Percentiles rank a stretch among this genome's conserved stretches.
Evolutionary conservation across 176 grass and related monocot species (phyloP).

Genomic region (Rhynchospora pubera): DNA sequence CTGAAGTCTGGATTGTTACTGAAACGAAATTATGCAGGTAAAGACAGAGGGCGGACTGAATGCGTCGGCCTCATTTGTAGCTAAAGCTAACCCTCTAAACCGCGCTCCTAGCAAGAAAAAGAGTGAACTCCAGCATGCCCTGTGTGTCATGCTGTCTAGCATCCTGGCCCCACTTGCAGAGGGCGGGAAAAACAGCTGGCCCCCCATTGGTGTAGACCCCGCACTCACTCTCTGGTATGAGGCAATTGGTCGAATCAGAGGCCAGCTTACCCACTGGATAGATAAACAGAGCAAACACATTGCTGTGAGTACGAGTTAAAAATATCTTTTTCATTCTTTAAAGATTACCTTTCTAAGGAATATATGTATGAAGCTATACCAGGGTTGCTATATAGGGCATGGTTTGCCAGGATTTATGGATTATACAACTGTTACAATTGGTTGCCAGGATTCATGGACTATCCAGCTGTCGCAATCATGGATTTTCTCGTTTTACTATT

Average conservation of each 20-base stretch:
- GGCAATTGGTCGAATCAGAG: slow-evolving; percentile 76
- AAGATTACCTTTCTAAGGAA: not conserved
- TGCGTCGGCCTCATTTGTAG: slow-evolving; percentile 95
- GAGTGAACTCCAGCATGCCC: slow-evolving; percentile 98
- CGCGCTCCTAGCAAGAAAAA: slow-evolving; percentile 83
- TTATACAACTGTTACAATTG: not conserved
- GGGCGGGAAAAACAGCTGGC: slow-evolving; percentile 79
- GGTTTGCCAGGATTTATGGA: not conserved
- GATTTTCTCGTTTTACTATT: not conserved
- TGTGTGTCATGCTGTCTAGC: slow-evolving; percentile 96
- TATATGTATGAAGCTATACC: not conserved
- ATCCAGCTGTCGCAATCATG: not conserved
- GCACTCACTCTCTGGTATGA: slow-evolving; percentile 95
- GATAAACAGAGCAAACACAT: slow-evolving; percentile 97
- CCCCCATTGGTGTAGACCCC: slow-evolving; percentile 77
- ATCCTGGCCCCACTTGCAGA: slow-evolving; percentile 88
- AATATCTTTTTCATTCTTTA: slow-evolving; percentile 1
- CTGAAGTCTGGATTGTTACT: not conserved
- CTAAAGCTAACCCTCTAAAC: slow-evolving; percentile 91
- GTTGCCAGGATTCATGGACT: not conserved
- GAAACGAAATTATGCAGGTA: slow-evolving; percentile 34
- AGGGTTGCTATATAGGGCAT: not conserved
- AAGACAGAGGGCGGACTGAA: slow-evolving; percentile 78
- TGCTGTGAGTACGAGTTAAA: slow-evolving; percentile 59
- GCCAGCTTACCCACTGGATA: slow-evolving; percentile 87